Percentiles rank a stretch among this genome's conserved stretches.
phyloP scores from a whole-genome alignment of 1,139 yeast species.

The Lodderomyces pseudojiufengensis region DNA sequence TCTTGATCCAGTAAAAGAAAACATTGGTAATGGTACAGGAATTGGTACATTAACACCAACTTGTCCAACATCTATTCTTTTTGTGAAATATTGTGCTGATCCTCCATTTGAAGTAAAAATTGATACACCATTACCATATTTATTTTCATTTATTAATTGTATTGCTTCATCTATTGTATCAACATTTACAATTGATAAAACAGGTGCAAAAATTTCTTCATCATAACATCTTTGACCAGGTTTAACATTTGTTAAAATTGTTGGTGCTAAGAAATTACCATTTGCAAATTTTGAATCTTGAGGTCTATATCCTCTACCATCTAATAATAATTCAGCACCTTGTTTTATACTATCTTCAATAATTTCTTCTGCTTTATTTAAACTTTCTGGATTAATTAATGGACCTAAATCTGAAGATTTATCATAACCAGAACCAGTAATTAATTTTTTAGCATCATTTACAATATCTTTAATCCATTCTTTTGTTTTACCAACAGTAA shows the following conservation, averaged over 20 bases:
- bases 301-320: conserved; percentile 56
- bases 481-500: conserved; percentile 68
- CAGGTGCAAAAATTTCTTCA: conserved; percentile 78
- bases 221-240: conserved; percentile 73
- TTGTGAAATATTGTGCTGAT: conserved; percentile 66
- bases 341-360: conserved; percentile 55
- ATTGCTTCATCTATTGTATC: conserved; percentile 75
- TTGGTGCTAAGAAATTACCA: conserved; percentile 76
- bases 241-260: conserved; percentile 59
- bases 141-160: conserved; percentile 58
- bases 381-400: conserved; percentile 58
- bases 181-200: conserved; percentile 58
- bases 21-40: conserved; percentile 84
- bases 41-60: conserved; percentile 80
- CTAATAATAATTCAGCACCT: conserved; percentile 58
- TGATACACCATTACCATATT: conserved; percentile 73
- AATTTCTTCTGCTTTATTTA: conserved; percentile 52
- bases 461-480: conserved; percentile 64
- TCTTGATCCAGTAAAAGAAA: conserved; percentile 76
- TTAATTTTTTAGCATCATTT: conserved; percentile 54
- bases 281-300: conserved; percentile 46
- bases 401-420: conserved; percentile 66
- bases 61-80: conserved; percentile 71
- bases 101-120: conserved; percentile 70
- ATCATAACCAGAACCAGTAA: conserved; percentile 68